Evolutionary conservation across 2,329 filamentous ascomycete genomes (phyloP).

Genomic region (Scedosporium apiospermum): DNA sequence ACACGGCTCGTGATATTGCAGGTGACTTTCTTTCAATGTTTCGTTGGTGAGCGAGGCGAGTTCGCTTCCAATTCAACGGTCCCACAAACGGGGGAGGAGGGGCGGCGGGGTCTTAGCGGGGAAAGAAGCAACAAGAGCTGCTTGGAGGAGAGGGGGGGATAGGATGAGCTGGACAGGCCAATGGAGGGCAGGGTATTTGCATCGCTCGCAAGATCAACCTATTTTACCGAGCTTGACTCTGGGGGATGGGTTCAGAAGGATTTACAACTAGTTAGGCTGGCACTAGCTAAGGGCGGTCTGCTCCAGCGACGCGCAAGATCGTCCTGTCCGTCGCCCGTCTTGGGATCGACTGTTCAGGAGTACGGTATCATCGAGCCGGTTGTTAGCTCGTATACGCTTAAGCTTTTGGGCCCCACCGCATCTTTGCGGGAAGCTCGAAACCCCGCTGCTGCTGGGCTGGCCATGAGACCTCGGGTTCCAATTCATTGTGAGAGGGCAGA

Average conservation of each 20-base stretch:
- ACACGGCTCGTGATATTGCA: not conserved
- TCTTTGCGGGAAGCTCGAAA: not conserved
- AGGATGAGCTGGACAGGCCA: not conserved
- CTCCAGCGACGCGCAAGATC: not conserved
- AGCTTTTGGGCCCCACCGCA: not conserved
- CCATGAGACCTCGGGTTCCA: not conserved
- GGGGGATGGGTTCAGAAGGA: no score
- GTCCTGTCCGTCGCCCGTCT: no score
- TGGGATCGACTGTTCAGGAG: no score
- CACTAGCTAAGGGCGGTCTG: not conserved
- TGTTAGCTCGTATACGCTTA: not conserved
- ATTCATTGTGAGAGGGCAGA: not conserved
- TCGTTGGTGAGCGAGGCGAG: not conserved
- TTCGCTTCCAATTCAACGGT: not conserved
- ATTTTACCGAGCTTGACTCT: no score
- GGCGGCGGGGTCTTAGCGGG: not conserved
- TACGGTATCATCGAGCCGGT: not conserved
- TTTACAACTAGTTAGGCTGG: no score
- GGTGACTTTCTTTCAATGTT: not conserved
- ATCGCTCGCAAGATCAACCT: not conserved
- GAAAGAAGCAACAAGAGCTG: not conserved
- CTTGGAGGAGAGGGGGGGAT: not conserved
- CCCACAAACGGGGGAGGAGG: not conserved
- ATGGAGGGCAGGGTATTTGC: not conserved
- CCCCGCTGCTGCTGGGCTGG: not conserved